Evolutionary conservation across 1,139 yeast genomes (phyloP).

Genomic region (Hanseniaspora uvarum): DNA sequence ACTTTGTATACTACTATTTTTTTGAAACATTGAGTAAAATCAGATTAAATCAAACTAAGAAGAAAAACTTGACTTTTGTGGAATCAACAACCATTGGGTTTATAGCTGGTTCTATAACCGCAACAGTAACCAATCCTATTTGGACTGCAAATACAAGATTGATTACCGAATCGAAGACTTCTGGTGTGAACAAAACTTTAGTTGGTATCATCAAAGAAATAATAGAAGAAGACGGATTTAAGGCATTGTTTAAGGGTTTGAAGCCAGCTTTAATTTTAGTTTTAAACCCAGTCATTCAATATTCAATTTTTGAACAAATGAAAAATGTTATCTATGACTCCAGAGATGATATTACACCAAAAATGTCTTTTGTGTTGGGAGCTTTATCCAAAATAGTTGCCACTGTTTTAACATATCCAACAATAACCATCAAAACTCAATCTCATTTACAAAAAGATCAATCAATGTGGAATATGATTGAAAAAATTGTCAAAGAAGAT

Average conservation of each 20-base stretch:
- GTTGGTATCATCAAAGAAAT: constrained; percentile 52
- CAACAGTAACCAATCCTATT: constrained; percentile 79
- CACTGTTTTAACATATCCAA: constrained; percentile 79
- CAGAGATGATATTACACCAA: constrained; percentile 33
- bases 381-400: constrained; percentile 84
- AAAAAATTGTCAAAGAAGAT: constrained; percentile 50
- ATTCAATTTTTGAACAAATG: constrained; percentile 81
- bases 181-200: not conserved
- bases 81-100: constrained; percentile 77
- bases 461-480: constrained; percentile 26
- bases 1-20: constrained; percentile 82
- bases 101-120: constrained; percentile 78
- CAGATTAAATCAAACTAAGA: constrained; percentile 22
- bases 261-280: constrained; percentile 81
- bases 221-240: constrained; percentile 58
- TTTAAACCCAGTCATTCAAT: constrained; percentile 80
- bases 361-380: constrained; percentile 75
- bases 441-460: constrained; percentile 47
- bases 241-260: constrained; percentile 70
- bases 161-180: constrained; percentile 39
- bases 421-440: constrained; percentile 78
- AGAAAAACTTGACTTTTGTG: constrained; percentile 44
- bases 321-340: constrained; percentile 52
- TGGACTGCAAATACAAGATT: constrained; percentile 92
- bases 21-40: constrained; percentile 42